phyloP scores from a whole-genome alignment of 306 rosid species.

The Cicer yamashitae region DNA sequence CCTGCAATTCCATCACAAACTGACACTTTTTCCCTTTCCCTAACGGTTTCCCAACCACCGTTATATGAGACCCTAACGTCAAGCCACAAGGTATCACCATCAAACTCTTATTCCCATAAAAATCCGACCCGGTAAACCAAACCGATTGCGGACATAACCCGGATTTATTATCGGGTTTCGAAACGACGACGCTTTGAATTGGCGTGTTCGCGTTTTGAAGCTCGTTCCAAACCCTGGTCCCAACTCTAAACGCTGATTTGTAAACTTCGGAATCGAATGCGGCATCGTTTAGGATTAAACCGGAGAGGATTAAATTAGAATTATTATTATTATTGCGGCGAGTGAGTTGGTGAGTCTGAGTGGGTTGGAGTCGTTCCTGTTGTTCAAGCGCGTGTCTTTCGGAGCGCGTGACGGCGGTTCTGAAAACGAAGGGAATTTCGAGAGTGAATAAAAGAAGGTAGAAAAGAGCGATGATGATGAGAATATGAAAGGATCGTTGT shows the following conservation, averaged over 20 bases:
- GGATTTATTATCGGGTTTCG: slow-evolving; percentile 45
- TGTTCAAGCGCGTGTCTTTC: slow-evolving; percentile 51
- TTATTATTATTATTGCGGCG: slow-evolving; percentile 23
- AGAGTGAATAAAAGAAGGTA: slow-evolving; percentile 64
- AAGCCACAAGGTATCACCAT: slow-evolving; percentile 88
- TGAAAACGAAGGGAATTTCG: slow-evolving; percentile 80
- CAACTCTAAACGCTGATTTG: slow-evolving; percentile 62
- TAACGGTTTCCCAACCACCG: slow-evolving; percentile 79
- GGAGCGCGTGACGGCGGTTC: slow-evolving; percentile 42
- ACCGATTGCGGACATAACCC: slow-evolving; percentile 70
- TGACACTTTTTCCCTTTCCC: slow-evolving; percentile 55
- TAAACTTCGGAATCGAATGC: slow-evolving; percentile 64
- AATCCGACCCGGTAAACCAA: slow-evolving; percentile 59
- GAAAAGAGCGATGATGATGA: slow-evolving; percentile 58
- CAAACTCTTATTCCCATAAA: slow-evolving; percentile 52
- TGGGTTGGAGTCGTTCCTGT: slow-evolving; percentile 2
- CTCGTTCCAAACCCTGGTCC: slow-evolving; percentile 65
- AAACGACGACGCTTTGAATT: not conserved
- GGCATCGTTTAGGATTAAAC: slow-evolving; percentile 54
- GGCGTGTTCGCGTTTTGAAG: slow-evolving; percentile 47
- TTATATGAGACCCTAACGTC: slow-evolving; percentile 81
- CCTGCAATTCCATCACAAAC: slow-evolving; percentile 85
- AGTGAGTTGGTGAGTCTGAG: not conserved
- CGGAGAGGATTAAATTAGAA: slow-evolving; percentile 53
- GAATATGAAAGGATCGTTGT: slow-evolving; percentile 77